Evolutionary conservation across 495 filamentous ascomycete species (phyloP).

Genomic region (Halenospora varia): DNA sequence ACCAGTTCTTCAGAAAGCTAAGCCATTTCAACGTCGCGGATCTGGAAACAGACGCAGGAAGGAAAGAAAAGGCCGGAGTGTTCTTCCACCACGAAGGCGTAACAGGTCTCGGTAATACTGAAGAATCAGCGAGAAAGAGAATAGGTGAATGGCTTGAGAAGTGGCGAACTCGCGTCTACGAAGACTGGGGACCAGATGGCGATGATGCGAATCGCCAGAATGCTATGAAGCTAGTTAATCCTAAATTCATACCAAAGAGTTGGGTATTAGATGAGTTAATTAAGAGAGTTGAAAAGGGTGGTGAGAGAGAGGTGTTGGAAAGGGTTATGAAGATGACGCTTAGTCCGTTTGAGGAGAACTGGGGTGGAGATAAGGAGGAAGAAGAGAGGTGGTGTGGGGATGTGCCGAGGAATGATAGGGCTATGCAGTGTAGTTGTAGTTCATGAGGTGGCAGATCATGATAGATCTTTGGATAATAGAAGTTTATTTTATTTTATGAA

Average conservation of each 20-base stretch:
- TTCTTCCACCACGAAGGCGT: conserved; percentile 73
- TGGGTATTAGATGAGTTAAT: conserved; percentile 97
- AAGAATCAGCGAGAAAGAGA: conserved; percentile 57
- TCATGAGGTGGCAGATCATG: conserved; percentile 35
- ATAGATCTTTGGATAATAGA: too few relatives aligned
- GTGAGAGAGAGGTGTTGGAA: conserved; percentile 72
- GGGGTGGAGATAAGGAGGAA: conserved; percentile 67
- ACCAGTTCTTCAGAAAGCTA: conserved; percentile 82
- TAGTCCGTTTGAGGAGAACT: conserved; percentile 79
- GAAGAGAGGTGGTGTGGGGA: conserved; percentile 84
- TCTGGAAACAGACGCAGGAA: conserved; percentile 54
- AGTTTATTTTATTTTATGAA: too few relatives aligned
- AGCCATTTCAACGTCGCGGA: conserved; percentile 51
- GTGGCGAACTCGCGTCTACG: conserved; percentile 62
- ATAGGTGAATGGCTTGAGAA: conserved; percentile 71
- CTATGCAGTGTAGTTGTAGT: conserved; percentile 88
- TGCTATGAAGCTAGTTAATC: conserved; percentile 82
- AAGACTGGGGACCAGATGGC: conserved; percentile 61
- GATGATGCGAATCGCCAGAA: conserved; percentile 57
- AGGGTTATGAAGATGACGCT: conserved; percentile 75
- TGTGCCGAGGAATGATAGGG: conserved; percentile 70
- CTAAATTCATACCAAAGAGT: conserved; percentile 80
- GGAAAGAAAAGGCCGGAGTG: conserved; percentile 50
- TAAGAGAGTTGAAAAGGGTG: conserved; percentile 74
- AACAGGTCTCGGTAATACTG: conserved; percentile 41